Evolutionary conservation across 2,329 filamentous ascomycete species (phyloP), one percentile per base, ranked within the genome.

Genomic region (Fusarium phyllophilum): DNA sequence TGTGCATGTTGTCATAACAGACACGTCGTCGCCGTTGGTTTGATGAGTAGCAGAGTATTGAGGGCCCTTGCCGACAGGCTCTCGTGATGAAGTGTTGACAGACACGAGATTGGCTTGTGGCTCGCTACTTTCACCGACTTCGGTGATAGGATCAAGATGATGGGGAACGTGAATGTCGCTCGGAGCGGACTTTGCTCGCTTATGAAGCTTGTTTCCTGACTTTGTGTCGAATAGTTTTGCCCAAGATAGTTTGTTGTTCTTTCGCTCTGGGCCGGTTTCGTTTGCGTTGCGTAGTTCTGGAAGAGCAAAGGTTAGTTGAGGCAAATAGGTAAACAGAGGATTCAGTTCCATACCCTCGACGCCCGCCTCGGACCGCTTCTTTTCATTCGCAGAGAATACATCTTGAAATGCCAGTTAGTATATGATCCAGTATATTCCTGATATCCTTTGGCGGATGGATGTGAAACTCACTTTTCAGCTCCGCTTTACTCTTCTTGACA

Each of bases 131-230:
- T 66, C 67, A 17, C 29, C 31, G 15, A 52, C 49, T n/a, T 74
- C 66, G 3, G 57, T 48, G 14, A 67, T 67, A 9, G 56, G 34
- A 15, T 49, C 42, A 14, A 73, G 70, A 6, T 39, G 22, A 24
- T 62, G 52, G 5, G 49, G 51, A 20, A 45, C n/a, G 5, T 66
- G 41, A 6, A 11, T 15, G 22, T 44, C 46, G 6, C 33, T 42
- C 4, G 70, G 72, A 5, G 60, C 67, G 6, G 72, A 74, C 18
- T 62, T 70, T 18, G 51, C 24, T 20, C 70, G 70, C 31, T 71
- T 74, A 17, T 71, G 70, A 3, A 74, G 62, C 18, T 74, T 74
- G 10, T 68, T 68, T 2, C 72, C 72, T 13, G 70, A 59, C 31
- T 65, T 68, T 6, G 59, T 71, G 20, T 74, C 66, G 17, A 74